phyloP scores from a whole-genome alignment of 257 asterid genomes.

The Solanum pinnatisectum region DNA sequence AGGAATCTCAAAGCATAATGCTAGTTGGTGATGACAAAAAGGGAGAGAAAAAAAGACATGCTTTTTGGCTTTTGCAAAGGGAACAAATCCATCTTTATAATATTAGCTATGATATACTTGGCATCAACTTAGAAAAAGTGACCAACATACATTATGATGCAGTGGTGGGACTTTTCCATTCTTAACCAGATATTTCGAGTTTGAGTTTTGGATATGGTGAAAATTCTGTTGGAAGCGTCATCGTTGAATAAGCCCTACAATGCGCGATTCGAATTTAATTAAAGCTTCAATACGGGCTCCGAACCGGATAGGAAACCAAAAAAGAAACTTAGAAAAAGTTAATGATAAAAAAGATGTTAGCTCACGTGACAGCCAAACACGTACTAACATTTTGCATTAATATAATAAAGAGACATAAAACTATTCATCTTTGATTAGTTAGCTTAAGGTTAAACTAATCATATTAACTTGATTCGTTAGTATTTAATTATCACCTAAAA shows the following conservation, averaged over 20 bases:
- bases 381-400: background rate
- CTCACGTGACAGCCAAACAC: background rate
- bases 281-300: fast-evolving
- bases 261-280: no score
- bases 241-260: no score
- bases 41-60: background rate
- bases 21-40: slow-evolving; percentile 1
- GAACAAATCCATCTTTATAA: slow-evolving; percentile 1
- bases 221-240: fast-evolving
- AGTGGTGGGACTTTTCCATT: no score
- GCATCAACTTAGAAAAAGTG: slow-evolving; percentile 1
- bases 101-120: background rate
- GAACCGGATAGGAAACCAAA: background rate
- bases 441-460: background rate
- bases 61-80: background rate
- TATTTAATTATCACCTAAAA: background rate
- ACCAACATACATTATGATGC: no score
- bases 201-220: fast-evolving
- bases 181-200: fast-evolving
- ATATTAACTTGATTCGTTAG: background rate
- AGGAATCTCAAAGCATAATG: slow-evolving; percentile 5
- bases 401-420: background rate
- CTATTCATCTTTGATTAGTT: background rate
- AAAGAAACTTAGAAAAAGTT: background rate
- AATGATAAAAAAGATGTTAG: background rate